These are phyloP conservation scores for Neonectria ditissima DNA, from an alignment of 2,329 filamentous ascomycete species.

Conservation along the genomic window DNA sequence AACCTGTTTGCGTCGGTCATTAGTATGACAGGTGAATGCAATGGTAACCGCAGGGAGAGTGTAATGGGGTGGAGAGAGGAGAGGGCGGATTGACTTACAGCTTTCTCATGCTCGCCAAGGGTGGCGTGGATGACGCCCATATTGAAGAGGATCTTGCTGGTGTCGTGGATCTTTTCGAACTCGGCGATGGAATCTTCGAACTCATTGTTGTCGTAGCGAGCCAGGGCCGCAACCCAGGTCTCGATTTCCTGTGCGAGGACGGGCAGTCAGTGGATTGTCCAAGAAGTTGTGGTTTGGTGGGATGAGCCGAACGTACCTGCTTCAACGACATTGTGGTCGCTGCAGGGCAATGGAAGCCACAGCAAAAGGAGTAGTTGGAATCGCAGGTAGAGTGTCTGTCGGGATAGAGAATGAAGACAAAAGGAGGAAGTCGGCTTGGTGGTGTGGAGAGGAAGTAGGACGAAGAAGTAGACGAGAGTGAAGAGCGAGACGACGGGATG, in stretches of 20 bases:
- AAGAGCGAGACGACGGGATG: constrained; percentile 39
- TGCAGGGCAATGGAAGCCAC: constrained; percentile 39
- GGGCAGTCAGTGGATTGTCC: constrained; percentile 32
- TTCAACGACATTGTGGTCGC: constrained; percentile 67
- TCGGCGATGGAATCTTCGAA: constrained; percentile 88
- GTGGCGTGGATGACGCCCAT: constrained; percentile 98
- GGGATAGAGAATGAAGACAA: constrained; percentile 20
- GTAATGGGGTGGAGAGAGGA: background rate
- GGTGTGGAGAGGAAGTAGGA: constrained; percentile 35
- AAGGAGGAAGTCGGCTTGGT: constrained; percentile 24
- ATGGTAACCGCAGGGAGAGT: background rate
- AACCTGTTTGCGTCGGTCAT: constrained; percentile 67
- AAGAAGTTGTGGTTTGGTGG: constrained; percentile 9
- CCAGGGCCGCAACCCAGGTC: constrained; percentile 94
- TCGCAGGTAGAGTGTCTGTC: constrained; percentile 13
- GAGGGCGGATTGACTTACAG: constrained; percentile 69
- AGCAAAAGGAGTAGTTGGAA: constrained; percentile 21
- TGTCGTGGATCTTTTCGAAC: constrained; percentile 91
- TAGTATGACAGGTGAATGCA: constrained; percentile 30
- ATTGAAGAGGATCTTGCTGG: constrained; percentile 98
- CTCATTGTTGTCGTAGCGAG: constrained; percentile 95
- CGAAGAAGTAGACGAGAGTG: constrained; percentile 18
- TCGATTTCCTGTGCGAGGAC: constrained; percentile 85
- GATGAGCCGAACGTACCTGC: constrained; percentile 60
- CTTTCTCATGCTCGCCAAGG: constrained; percentile 93